These are phyloP conservation scores for Hypericum androsaemum DNA, from an alignment of 345 rosid species.

Conservation along the genomic window DNA sequence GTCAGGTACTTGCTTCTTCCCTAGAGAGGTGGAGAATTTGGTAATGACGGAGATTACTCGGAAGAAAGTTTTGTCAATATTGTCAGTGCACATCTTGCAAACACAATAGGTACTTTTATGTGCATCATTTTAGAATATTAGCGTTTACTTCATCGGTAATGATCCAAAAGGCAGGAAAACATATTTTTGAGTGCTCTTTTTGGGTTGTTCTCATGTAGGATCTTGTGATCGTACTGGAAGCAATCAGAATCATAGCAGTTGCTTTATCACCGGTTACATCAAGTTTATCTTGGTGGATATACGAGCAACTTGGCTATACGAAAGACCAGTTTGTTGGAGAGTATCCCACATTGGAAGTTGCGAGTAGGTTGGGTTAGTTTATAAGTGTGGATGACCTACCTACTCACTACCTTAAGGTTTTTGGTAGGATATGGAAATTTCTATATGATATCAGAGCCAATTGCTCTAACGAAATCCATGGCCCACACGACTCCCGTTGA, in stretches of 20 bases:
- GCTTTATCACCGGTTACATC: conserved; percentile 78
- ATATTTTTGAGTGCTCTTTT: background rate
- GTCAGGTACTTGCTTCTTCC: conserved; percentile 89
- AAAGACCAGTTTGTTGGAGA: too few relatives aligned
- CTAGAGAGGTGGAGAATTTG: conserved; percentile 86
- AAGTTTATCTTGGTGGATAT: conserved; percentile 54
- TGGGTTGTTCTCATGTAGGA: conserved; percentile 35
- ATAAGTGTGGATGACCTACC: too few relatives aligned
- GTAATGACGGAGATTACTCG: conserved; percentile 91
- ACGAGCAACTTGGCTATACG: conserved; percentile 78
- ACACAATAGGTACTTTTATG: conserved; percentile 56
- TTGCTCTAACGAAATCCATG: too few relatives aligned
- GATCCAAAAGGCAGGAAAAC: background rate
- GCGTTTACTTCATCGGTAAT: background rate
- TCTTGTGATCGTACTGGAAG: conserved; percentile 76
- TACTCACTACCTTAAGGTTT: too few relatives aligned
- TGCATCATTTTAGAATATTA: background rate
- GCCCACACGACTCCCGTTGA: too few relatives aligned
- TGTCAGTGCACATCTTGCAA: conserved; percentile 94
- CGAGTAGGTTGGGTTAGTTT: too few relatives aligned
- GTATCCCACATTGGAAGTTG: too few relatives aligned
- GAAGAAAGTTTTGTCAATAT: conserved; percentile 75
- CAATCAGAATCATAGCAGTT: conserved; percentile 72
- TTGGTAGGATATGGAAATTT: too few relatives aligned
- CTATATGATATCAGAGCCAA: too few relatives aligned